Conservation (phyloP, 305 asterid genomes). For the Withania somnifera region DNA sequence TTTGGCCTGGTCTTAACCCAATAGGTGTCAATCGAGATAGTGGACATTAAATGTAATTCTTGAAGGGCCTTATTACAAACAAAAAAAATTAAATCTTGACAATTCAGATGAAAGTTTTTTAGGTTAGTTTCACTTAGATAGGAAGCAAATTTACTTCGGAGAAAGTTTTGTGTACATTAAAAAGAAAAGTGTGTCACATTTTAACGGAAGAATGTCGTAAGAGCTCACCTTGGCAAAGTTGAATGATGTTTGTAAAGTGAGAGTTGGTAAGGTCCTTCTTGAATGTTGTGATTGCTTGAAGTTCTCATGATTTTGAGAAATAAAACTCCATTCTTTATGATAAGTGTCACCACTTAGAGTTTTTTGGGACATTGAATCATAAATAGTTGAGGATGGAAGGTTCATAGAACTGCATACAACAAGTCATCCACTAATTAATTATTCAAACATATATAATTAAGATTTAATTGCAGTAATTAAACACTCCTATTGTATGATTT, state of each 20-base stretch:
- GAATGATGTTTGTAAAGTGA: not conserved
- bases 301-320: slow-evolving; percentile 8
- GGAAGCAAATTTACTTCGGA: not conserved
- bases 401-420: slow-evolving; percentile 20
- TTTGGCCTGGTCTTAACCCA: no score
- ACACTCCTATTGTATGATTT: not conserved
- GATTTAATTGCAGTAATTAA: not conserved
- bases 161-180: not conserved
- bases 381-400: slow-evolving; percentile 32
- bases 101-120: not conserved
- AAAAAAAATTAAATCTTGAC: accelerated
- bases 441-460: not conserved
- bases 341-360: slow-evolving; percentile 33
- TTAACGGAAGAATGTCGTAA: not conserved
- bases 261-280: not conserved
- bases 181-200: not conserved
- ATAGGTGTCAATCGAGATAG: not conserved
- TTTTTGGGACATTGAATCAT: slow-evolving; percentile 39
- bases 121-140: not conserved
- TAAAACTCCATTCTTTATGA: slow-evolving; percentile 22
- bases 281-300: slow-evolving; percentile 27
- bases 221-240: not conserved
- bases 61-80: not conserved
- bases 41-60: not conserved
- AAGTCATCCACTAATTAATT: not conserved